Evolutionary conservation across 2,329 filamentous ascomycete genomes (phyloP).

Genomic region (Penicillium sp.): DNA sequence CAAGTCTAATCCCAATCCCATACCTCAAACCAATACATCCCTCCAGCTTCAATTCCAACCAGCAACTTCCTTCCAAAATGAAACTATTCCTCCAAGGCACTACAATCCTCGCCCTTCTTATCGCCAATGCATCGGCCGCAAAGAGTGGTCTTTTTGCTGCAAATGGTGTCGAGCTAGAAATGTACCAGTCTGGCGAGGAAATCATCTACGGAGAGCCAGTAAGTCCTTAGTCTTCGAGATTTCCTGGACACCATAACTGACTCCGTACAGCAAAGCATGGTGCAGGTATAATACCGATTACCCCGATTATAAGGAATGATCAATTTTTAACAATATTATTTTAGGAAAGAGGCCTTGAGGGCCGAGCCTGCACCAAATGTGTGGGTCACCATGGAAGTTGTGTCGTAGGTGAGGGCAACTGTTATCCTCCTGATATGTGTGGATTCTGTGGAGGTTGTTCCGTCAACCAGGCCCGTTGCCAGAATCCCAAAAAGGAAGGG

Average conservation of each 20-base stretch:
- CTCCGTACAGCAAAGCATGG: not conserved
- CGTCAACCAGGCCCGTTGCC: slow-evolving; percentile 1
- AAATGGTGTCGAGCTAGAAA: not conserved
- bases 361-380: slow-evolving; percentile 1
- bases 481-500: slow-evolving; percentile 1
- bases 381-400: slow-evolving; percentile 5
- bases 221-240: not conserved
- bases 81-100: not conserved
- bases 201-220: not conserved
- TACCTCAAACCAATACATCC: not conserved
- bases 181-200: not conserved
- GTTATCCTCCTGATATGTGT: slow-evolving; percentile 2
- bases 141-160: not conserved
- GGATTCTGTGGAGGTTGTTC: not conserved
- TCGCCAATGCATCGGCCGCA: not conserved
- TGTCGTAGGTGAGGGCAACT: slow-evolving; percentile 1
- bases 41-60: not conserved
- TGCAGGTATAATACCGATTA: not conserved
- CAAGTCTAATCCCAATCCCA: not conserved
- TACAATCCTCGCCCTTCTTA: not conserved
- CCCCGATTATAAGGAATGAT: too few relatives aligned
- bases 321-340: not conserved
- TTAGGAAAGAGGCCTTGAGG: not conserved
- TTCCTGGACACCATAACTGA: not conserved
- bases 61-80: not conserved